Percentiles rank a stretch among this genome's conserved stretches.
phyloP scores from a whole-genome alignment of 352 stramenopile species.

The Globisporangium parvum region DNA sequence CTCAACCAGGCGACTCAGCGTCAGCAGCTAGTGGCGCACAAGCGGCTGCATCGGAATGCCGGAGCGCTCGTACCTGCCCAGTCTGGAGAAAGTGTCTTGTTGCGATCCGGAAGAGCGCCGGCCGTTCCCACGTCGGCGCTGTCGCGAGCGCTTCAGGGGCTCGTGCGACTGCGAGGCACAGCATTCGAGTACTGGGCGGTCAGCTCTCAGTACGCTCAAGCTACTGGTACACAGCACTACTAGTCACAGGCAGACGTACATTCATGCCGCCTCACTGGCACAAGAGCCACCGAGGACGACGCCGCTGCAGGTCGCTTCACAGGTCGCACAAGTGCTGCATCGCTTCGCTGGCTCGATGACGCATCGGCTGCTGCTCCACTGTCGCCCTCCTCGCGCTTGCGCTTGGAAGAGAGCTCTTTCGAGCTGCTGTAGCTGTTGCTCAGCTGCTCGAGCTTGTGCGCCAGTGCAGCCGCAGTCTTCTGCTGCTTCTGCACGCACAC shows the following conservation, averaged over 20 bases:
- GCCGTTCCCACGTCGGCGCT: slow-evolving; percentile 1
- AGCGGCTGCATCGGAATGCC: background rate
- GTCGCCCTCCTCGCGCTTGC: slow-evolving; percentile 7
- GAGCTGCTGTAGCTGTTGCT: too few species aligned
- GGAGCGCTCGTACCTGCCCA: slow-evolving; percentile 2
- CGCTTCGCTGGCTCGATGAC: background rate
- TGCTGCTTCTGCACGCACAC: slow-evolving; percentile 11
- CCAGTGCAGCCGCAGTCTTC: background rate
- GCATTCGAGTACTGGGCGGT: too few species aligned
- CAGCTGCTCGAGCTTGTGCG: slow-evolving; percentile 10
- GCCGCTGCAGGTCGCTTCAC: background rate
- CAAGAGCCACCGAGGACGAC: background rate
- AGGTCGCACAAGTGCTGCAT: background rate
- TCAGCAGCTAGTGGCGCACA: background rate
- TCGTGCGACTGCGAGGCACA: slow-evolving; percentile 4
- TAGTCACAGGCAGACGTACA: background rate
- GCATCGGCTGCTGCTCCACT: background rate
- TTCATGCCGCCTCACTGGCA: slow-evolving; percentile 2
- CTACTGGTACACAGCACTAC: background rate
- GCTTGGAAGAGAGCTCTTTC: slow-evolving; percentile 3
- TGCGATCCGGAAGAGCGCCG: slow-evolving; percentile 11
- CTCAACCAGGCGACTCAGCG: background rate
- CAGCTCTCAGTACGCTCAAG: background rate
- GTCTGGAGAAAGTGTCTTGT: slow-evolving; percentile 10
- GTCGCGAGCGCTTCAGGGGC: slow-evolving; percentile 1